Base-by-base conservation (phyloP, 1,139 yeast species). In the Yamadazyma songkhlaensis region DNA sequence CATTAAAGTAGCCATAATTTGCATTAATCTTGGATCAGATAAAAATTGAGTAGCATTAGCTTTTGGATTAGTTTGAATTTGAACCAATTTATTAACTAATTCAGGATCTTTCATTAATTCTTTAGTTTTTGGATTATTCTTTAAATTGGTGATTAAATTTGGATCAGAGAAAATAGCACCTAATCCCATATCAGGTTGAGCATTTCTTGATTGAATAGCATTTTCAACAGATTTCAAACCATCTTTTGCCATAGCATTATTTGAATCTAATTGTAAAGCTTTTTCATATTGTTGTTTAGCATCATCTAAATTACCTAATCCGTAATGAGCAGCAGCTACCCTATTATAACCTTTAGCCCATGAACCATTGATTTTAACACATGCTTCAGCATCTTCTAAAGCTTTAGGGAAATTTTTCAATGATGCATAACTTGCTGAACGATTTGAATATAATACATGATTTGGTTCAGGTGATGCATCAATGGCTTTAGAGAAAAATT, bases 321-420 rank as follows among this genome's bases (percentile, higher is more conserved):
- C 98, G 53, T 74, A 84, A 40, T 84, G 80, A 25, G 98, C 98
- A 48, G 97, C 92, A 40, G 89, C 99, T 35, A 86, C 84, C 64
- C 99, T 84, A 55, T 82, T 84, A 71, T 84, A 86, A 34, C 97
- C 98, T 64, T 92, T 92, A 14, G 96, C 89, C 97, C 97, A 92
- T 3, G 79, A 47, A 15, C 87, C 81, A 48, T 86, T 88, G 64
- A 88, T 79, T 53, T 77, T 74, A 37, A 85, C 81, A 64, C 96
- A 84, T 55, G 84, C 78, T 45, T 85, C 67, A 20, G 97, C 97
- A 60, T 92, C 97, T 40, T 72, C 68, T 43, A 88, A 70, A 3
- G 97, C 97, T 44, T 81, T 68, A 25, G 64, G 62, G 54, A 81
- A 92, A 50, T 88, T 65, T 56, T 82, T 82, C 64, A 83, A 64